Evolutionary conservation across 768 basidiomycete species (phyloP).

Genomic region (Leccinum olivaceopallidum): DNA sequence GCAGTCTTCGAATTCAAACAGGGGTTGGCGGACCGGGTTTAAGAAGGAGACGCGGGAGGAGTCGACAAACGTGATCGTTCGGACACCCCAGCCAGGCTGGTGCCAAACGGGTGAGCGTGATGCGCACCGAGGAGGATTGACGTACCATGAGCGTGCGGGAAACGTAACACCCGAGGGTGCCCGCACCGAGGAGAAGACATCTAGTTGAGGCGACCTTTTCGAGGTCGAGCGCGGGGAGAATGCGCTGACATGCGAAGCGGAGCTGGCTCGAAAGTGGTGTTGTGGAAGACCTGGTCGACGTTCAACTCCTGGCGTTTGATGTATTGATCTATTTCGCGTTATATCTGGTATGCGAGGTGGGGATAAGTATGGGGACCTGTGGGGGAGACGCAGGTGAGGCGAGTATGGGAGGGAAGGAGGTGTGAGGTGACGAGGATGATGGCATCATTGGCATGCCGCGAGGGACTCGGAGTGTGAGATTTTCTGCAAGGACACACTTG

Average conservation of each 20-base stretch:
- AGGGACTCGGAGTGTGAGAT: no score
- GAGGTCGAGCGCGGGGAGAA: constrained; percentile 79
- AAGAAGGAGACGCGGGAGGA: constrained; percentile 92
- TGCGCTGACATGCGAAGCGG: constrained; percentile 47
- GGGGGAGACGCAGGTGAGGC: no score
- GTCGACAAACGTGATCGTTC: constrained; percentile 91
- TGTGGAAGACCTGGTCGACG: no score
- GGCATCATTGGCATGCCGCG: no score
- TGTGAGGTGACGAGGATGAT: no score
- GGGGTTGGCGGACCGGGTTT: constrained; percentile 95
- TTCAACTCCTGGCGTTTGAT: no score
- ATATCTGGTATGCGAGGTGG: no score
- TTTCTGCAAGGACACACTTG: no score
- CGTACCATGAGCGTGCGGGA: constrained; percentile 82
- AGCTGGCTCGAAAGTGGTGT: no score
- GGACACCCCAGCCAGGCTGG: constrained; percentile 89
- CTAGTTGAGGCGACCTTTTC: constrained; percentile 75
- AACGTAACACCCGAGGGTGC: constrained; percentile 97
- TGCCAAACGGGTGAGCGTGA: not conserved
- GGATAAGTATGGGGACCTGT: no score
- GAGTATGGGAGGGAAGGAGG: no score
- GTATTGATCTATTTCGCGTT: no score
- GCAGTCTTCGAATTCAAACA: constrained; percentile 96
- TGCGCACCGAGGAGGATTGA: not conserved
- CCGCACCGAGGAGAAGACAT: constrained; percentile 90